Percentiles rank a stretch among this genome's conserved stretches.
phyloP scores from a whole-genome alignment of 2,329 filamentous ascomycete species.

The Claviceps africana region DNA sequence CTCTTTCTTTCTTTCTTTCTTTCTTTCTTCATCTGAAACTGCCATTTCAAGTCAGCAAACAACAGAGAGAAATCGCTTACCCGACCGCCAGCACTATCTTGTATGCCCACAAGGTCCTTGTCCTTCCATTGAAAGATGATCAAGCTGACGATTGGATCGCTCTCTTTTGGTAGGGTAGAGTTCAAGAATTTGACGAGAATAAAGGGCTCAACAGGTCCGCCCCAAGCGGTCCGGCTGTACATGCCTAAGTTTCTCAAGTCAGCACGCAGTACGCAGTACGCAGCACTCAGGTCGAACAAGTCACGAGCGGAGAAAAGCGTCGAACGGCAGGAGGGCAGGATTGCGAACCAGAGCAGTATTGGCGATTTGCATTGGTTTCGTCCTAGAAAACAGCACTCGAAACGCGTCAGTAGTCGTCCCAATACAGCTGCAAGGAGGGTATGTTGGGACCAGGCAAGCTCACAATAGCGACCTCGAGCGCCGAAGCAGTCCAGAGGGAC shows the following conservation, averaged over 20 bases:
- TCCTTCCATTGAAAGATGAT: constrained; percentile 94
- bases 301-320: constrained; percentile 6
- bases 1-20: background rate
- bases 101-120: constrained; percentile 60
- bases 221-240: constrained; percentile 85
- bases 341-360: constrained; percentile 57
- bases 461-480: constrained; percentile 41
- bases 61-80: constrained; percentile 27
- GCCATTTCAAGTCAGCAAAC: background rate
- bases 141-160: constrained; percentile 66
- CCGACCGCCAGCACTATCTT: constrained; percentile 38
- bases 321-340: no score
- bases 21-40: no score
- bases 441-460: background rate
- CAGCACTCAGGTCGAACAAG: background rate
- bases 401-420: constrained; percentile 12
- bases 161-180: constrained; percentile 38
- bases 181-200: constrained; percentile 69
- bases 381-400: constrained; percentile 38
- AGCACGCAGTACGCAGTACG: no score
- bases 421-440: background rate
- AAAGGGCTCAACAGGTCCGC: constrained; percentile 74
- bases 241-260: no score
- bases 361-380: constrained; percentile 59
- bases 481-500: constrained; percentile 38